Evolutionary conservation across 306 rosid species (phyloP).

Genomic region (Quercus dentata): DNA sequence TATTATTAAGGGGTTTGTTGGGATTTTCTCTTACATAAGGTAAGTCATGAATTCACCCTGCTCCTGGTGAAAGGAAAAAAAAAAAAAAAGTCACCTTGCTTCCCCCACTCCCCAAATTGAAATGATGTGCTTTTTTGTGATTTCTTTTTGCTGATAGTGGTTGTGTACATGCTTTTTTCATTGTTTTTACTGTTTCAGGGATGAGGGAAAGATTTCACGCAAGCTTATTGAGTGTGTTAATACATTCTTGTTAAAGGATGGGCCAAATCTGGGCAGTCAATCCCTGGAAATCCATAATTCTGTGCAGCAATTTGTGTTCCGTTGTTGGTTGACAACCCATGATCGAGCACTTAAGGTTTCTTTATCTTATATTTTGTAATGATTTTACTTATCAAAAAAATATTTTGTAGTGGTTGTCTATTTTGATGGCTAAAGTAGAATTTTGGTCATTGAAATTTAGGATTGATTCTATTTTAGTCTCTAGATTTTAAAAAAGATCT

Average conservation of each 20-base stretch:
- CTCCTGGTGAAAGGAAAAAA: too few relatives aligned
- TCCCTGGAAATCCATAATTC: constrained; percentile 71
- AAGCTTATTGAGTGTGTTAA: constrained; percentile 88
- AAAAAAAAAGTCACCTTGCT: too few relatives aligned
- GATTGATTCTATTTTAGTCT: background rate
- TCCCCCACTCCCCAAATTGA: background rate
- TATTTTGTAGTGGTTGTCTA: background rate
- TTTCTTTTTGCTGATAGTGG: constrained; percentile 4
- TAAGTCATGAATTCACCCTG: constrained; percentile 20
- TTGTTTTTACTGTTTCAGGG: constrained; percentile 51
- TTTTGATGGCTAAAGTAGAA: background rate
- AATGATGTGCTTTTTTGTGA: background rate
- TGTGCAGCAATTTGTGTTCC: constrained; percentile 71
- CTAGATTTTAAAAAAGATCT: background rate
- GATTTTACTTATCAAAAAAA: too few relatives aligned
- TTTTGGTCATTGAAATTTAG: background rate
- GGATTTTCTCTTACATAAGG: constrained; percentile 68
- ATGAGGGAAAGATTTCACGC: constrained; percentile 82
- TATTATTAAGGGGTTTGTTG: constrained; percentile 55
- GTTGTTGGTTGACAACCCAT: constrained; percentile 80
- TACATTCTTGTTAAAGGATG: constrained; percentile 78
- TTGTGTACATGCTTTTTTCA: constrained; percentile 12
- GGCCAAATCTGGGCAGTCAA: constrained; percentile 72
- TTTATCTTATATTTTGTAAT: constrained; percentile 10
- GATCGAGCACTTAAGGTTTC: constrained; percentile 86